Conservation (phyloP, 2,329 filamentous ascomycete species). For the Neonectria hederae region DNA sequence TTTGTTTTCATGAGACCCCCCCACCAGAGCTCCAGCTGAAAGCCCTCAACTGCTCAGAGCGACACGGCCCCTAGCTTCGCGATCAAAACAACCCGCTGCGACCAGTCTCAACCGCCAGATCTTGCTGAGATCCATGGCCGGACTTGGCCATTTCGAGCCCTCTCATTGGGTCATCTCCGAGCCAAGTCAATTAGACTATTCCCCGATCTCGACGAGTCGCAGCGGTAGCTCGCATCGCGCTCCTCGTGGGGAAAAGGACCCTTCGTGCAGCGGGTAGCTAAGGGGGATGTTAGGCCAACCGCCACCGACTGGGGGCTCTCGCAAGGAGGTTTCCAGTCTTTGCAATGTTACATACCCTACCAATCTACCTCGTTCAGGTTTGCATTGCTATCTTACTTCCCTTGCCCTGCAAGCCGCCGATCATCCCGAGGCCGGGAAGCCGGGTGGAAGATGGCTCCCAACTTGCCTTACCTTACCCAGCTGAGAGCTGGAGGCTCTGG, state of each 20-base stretch:
- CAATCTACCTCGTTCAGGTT: too few relatives aligned
- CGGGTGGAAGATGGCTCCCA: background rate
- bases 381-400: background rate
- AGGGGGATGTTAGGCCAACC: background rate
- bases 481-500: background rate
- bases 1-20: background rate
- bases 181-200: conserved; percentile 7
- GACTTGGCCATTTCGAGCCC: background rate
- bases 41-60: too few relatives aligned
- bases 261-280: conserved; percentile 34
- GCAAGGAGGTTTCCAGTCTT: background rate
- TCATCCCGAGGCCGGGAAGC: background rate
- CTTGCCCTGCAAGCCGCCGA: background rate
- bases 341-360: background rate
- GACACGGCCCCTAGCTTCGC: background rate
- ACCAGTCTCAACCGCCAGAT: conserved; percentile 15
- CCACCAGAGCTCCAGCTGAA: background rate
- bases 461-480: background rate
- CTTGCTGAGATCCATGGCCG: conserved; percentile 20
- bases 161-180: conserved; percentile 29
- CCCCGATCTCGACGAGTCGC: conserved; percentile 43
- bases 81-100: background rate
- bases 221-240: conserved; percentile 44
- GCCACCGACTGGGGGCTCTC: background rate
- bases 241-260: conserved; percentile 31